These are phyloP conservation scores for Anthracocystis walkeri DNA, from an alignment of 1,284 basidiomycete genomes.

Conservation along the genomic window DNA sequence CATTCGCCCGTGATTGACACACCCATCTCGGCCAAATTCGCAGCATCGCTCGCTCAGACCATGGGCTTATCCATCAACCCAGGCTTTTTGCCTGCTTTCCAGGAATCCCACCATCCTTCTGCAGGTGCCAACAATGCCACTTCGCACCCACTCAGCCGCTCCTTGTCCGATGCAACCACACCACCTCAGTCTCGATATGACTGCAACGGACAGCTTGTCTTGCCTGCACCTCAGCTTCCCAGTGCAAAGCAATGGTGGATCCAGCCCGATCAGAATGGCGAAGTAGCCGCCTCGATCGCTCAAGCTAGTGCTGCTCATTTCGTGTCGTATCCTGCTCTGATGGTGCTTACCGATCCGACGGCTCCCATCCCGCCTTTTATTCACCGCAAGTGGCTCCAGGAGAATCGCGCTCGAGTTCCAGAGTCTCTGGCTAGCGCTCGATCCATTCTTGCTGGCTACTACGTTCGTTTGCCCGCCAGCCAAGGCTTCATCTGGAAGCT, in stretches of 20 bases:
- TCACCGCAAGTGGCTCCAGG: slow-evolving; percentile 63
- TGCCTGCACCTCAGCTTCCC: slow-evolving; percentile 37
- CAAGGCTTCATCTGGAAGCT: slow-evolving; percentile 55
- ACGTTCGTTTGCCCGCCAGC: slow-evolving; percentile 57
- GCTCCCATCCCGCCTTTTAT: slow-evolving; percentile 62
- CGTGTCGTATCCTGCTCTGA: slow-evolving; percentile 60
- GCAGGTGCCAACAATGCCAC: slow-evolving; percentile 1
- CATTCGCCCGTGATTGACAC: slow-evolving; percentile 43
- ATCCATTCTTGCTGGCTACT: slow-evolving; percentile 59
- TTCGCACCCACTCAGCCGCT: slow-evolving; percentile 26
- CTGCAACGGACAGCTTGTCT: slow-evolving; percentile 36
- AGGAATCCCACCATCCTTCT: slow-evolving; percentile 11
- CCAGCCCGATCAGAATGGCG: slow-evolving; percentile 41
- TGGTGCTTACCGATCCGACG: slow-evolving; percentile 62
- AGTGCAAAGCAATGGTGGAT: slow-evolving; percentile 59
- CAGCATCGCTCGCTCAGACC: slow-evolving; percentile 42
- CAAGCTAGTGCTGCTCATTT: slow-evolving; percentile 62
- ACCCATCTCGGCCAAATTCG: slow-evolving; percentile 49
- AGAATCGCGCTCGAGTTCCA: slow-evolving; percentile 45
- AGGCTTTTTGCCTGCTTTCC: slow-evolving; percentile 22
- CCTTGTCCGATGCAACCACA: slow-evolving; percentile 25
- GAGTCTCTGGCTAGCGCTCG: slow-evolving; percentile 57
- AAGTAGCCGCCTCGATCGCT: slow-evolving; percentile 51
- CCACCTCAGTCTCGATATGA: slow-evolving; percentile 39
- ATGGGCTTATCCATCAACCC: slow-evolving; percentile 40